Evolutionary conservation across 129 eudicot genomes (phyloP).

Genomic region (Chrysanthemum makinoi): DNA sequence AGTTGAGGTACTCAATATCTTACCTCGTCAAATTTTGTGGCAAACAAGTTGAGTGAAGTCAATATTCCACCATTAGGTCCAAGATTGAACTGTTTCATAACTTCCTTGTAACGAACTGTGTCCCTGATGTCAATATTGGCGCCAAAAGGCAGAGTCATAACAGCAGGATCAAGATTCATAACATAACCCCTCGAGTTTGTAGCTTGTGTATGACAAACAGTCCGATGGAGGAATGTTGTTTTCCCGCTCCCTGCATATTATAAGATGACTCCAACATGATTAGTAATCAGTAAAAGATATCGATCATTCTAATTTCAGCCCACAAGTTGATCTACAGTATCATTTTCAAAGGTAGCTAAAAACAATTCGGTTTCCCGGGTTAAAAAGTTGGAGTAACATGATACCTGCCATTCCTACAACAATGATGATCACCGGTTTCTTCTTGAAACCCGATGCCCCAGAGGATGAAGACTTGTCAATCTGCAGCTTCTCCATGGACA

Average conservation of each 20-base stretch:
- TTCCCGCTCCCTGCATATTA: conserved; percentile 79
- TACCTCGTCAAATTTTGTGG: conserved; percentile 98
- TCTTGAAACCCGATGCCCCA: conserved; percentile 52
- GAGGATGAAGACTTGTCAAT: conserved; percentile 51
- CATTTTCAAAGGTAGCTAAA: not conserved
- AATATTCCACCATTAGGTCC: conserved; percentile 95
- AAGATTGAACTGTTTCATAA: conserved; percentile 92
- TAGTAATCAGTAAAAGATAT: not conserved
- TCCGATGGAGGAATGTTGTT: conserved; percentile 80
- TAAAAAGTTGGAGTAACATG: not conserved
- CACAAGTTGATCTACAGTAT: not conserved
- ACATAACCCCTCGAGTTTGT: conserved; percentile 71
- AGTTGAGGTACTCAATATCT: not conserved
- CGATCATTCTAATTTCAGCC: not conserved
- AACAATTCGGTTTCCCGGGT: no score
- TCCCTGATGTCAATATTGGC: conserved; percentile 98
- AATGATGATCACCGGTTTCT: conserved; percentile 77
- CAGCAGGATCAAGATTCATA: conserved; percentile 96
- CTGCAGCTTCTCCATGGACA: conserved; percentile 69
- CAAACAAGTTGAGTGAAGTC: conserved; percentile 88
- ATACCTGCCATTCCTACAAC: conserved; percentile 99
- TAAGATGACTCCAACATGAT: not conserved
- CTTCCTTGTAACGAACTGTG: conserved; percentile 92
- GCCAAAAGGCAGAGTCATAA: conserved; percentile 86
- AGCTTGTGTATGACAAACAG: conserved; percentile 77